These are phyloP conservation scores for Cryoendolithus antarcticus DNA, from an alignment of 2,329 filamentous ascomycete species.

Conservation along the genomic window DNA sequence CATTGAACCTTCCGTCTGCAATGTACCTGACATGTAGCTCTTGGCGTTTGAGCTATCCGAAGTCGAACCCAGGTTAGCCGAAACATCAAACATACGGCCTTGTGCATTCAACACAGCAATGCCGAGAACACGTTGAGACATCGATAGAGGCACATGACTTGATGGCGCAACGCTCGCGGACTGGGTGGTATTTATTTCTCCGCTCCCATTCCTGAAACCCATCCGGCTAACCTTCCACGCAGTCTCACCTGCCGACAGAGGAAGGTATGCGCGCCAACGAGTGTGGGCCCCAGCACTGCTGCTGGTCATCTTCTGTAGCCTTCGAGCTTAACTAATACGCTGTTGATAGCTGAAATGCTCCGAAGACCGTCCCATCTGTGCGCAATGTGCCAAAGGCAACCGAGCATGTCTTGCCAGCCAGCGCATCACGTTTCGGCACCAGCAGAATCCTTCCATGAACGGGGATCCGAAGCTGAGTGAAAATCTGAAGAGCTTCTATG, in stretches of 20 bases:
- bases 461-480: conserved; percentile 33
- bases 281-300: not conserved
- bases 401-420: conserved; percentile 49
- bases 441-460: conserved; percentile 59
- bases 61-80: too few relatives aligned
- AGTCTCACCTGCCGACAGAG: conserved; percentile 23
- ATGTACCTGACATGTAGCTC: too few relatives aligned
- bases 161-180: conserved; percentile 21
- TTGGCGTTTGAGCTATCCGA: too few relatives aligned
- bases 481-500: conserved; percentile 49
- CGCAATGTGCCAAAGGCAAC: conserved; percentile 48
- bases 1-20: too few relatives aligned
- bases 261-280: conserved; percentile 14
- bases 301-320: not conserved
- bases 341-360: conserved; percentile 47
- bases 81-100: too few relatives aligned
- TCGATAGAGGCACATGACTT: too few relatives aligned
- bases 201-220: not conserved
- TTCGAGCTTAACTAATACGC: conserved; percentile 3
- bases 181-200: conserved; percentile 20
- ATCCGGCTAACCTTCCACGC: conserved; percentile 17
- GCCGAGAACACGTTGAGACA: too few relatives aligned
- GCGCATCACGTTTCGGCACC: conserved; percentile 54
- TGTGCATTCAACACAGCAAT: too few relatives aligned
- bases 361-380: conserved; percentile 48